These are phyloP conservation scores for Naumovozyma baii DNA, from an alignment of 805 yeast species.

Conservation along the genomic window DNA sequence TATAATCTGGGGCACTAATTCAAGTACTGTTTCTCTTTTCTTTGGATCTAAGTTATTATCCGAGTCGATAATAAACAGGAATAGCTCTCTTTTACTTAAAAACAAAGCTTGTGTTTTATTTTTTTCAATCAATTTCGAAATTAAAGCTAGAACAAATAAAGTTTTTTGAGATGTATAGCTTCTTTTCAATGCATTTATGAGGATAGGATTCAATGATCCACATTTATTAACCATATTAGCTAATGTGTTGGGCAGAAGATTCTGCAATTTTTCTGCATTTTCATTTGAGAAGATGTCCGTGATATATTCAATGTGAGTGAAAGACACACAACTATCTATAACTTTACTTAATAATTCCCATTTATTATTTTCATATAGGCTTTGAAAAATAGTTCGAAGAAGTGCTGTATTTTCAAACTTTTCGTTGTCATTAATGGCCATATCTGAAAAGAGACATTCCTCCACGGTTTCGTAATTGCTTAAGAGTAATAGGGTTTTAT, in stretches of 20 bases:
- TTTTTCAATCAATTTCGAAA: conserved; percentile 2
- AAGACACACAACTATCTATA: conserved; percentile 5
- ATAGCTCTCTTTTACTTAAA: conserved; percentile 6
- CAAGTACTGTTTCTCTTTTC: background rate
- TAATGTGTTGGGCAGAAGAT: conserved; percentile 5
- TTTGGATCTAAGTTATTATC: background rate
- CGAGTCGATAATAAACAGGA: conserved; percentile 6
- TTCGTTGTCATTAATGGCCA: background rate
- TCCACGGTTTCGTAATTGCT: conserved; percentile 1
- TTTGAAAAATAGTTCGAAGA: background rate
- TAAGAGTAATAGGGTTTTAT: conserved; percentile 4
- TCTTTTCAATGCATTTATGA: conserved; percentile 5
- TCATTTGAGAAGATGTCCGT: background rate
- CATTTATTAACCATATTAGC: conserved; percentile 8
- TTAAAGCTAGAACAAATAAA: conserved; percentile 2
- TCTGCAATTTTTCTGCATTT: background rate
- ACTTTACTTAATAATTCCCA: conserved; percentile 6
- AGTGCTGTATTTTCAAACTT: background rate
- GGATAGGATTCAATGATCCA: conserved; percentile 5
- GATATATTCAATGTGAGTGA: conserved; percentile 1
- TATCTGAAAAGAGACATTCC: conserved; percentile 1
- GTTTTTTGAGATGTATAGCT: conserved; percentile 1
- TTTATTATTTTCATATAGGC: background rate
- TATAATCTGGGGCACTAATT: background rate
- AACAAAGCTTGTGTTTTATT: conserved; percentile 7